Evolutionary conservation across 192 early-diverging fungal species (phyloP).

Genomic region (Backusella liffmaniae): DNA sequence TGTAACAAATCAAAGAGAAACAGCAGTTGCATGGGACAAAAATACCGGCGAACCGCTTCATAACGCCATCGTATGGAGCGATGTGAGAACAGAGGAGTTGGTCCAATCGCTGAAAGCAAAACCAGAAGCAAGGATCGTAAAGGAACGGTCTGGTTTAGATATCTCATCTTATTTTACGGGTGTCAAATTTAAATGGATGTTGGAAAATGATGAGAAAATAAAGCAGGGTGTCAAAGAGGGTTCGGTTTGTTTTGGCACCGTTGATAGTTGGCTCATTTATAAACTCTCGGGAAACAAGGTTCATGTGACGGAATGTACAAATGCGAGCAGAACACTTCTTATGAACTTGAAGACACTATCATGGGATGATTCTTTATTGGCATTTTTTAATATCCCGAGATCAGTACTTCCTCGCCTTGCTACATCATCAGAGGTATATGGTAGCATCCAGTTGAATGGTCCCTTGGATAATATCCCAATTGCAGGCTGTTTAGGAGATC

Average conservation of each 20-base stretch:
- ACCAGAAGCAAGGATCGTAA: slow-evolving; percentile 21
- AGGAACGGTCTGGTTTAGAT: slow-evolving; percentile 75
- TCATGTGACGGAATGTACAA: slow-evolving; percentile 90
- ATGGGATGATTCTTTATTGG: slow-evolving; percentile 72
- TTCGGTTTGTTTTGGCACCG: slow-evolving; percentile 80
- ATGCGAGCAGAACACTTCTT: slow-evolving; percentile 91
- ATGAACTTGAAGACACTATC: slow-evolving; percentile 81
- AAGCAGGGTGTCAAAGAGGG: slow-evolving; percentile 69
- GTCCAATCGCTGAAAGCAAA: slow-evolving; percentile 63
- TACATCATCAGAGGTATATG: slow-evolving; percentile 82
- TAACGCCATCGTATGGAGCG: slow-evolving; percentile 92
- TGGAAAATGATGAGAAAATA: slow-evolving; percentile 77
- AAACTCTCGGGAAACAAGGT: slow-evolving; percentile 79
- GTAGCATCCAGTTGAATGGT: slow-evolving; percentile 46
- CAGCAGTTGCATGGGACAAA: slow-evolving; percentile 83
- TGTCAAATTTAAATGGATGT: slow-evolving; percentile 88
- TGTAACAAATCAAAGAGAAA: slow-evolving; percentile 96
- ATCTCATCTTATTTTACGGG: slow-evolving; percentile 93
- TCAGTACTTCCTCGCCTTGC: slow-evolving; percentile 68
- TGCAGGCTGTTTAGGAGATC: slow-evolving; percentile 88
- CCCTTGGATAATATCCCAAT: slow-evolving; percentile 73
- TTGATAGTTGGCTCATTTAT: slow-evolving; percentile 94
- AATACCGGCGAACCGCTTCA: slow-evolving; percentile 75
- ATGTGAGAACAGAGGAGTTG: slow-evolving; percentile 76
- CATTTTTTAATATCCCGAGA: slow-evolving; percentile 73